Evolutionary conservation across 257 asterid species (phyloP), one percentile per base, ranked within the genome.

Genomic region (Nicotiana undulata): DNA sequence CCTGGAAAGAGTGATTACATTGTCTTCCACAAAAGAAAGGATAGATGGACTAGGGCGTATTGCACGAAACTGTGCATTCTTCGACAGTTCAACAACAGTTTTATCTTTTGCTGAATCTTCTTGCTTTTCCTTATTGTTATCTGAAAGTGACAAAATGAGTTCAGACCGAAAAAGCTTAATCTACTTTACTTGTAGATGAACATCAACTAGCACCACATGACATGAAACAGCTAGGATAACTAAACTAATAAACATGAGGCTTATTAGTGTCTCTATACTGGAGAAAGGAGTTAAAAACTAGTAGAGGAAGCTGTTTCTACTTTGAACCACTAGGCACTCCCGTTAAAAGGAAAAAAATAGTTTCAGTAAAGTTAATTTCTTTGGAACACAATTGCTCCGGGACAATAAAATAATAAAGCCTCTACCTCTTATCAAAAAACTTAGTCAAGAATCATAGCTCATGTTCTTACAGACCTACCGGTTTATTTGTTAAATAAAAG

Each of bases 31-130:
- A 82, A 89, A 94, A 84, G 98, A 89, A 84, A 94, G 93, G 87
- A 96, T 94, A 51, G 98, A 96, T 80, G 90, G 70, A 85, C 98
- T 91, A 66, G 99, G 99, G 49, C 81, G 61, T 81, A 96, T 94
- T 44, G 98, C 98, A 85, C 98, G 98, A 85, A 96, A 96, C 79
- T 92, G 97, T 7, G 99, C 99, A 88, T 92, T 96, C 88, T 84
- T 89, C 53, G 98, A 95, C 86, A 92, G 82, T 87, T 90, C 93
- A 84, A 49, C 93, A 84, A 49, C 87, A 53, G 65, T 86, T 80
- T 56, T 79, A 5, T 40, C 83, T 79, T 86, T 88, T 29, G 85
- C 81, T 75, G 76, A 63, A 60, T 89, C 93, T 61, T 79, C 81
- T 81, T 83, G 83, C 82, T 92, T 89, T 86, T 59, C 86, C 86